Evolutionary conservation across 192 early-diverging fungal genomes (phyloP), one percentile per base, ranked within the genome.

Genomic region (Glomus cerebriforme): DNA sequence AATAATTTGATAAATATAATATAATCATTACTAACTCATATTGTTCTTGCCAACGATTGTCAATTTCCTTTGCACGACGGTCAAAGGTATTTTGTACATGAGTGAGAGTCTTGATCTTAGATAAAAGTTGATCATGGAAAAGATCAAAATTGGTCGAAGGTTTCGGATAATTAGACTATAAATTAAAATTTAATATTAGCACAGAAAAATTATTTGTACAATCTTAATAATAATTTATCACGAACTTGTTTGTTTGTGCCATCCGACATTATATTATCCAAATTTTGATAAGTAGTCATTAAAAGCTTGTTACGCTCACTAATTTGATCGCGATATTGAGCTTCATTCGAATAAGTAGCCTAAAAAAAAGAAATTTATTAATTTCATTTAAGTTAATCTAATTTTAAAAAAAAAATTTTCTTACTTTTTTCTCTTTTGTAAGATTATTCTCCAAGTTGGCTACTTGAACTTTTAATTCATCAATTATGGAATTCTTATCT

Each of bases 221-320:
- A 7, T 39, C 2, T 39, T 39, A 39, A 7, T 19, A 19, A 49
- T 49, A 54, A 2, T 54, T 49, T 54, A 54, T 54, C 9, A 64
- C 81, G 71, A 77, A 67, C 68, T 35, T 82, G 81, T 64, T 79
- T 68, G 34, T 74, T 76, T 70, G 66, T 81, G 43, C 82, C 81
- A n/a, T 80, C 83, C 9, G 81, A 81, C 39, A 85, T 75, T 59
- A 84, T 79, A 32, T 67, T 82, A 60, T 86, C 83, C 1, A 84
- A 54, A 68, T 84, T 80, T 63, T 82, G 81, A 2, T 82, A 80
- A 13, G 82, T 81, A 13, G 80, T 81, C 7, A 84, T 65, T 15
- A 86, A 80, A 27, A 86, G 70, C 19, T 81, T 83, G 66, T 86
- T 82, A 8, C 85, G 81, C 32, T 86, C 83, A 9, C 79, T 62